Base-by-base conservation (phyloP, 148 eudicot species). In the Cornus kousa region DNA sequence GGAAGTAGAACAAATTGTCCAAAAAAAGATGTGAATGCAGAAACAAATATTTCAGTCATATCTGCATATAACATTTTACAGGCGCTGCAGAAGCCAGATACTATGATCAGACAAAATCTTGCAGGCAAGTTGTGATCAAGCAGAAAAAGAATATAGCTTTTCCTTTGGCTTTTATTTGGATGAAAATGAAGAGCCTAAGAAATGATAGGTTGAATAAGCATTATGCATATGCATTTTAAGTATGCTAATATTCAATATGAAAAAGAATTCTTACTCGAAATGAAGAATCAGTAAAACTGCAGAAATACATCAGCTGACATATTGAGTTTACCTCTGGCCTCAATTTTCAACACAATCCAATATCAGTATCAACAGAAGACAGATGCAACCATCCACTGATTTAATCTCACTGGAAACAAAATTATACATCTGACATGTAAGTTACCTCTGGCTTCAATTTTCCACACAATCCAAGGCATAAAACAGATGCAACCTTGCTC, bases 261-360 rank as follows among this genome's bases (percentile, higher is more conserved):
- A 74, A 50, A 78, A 72, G 77, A 79, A 39, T 50, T 79, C 82
- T 83, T 83, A 79, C 85, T 64, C 72, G 65, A 28, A 67, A 43
- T 9, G 79, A 79, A 83, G 79, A 83, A 79, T 75, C 82, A 33
- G 37, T 77, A 64, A 66, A 74, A 68, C 43, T 55, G 71, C 74
- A 83, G 76, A 82, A 68, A 57, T 77, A 76, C 66, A 78, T 17
- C 72, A 75, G 66, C 75, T 35, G 74, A 67, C 31, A 67, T 12
- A 5, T 8, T 60, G 64, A 69, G n/a, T 53, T 43, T 17, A n/a
- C 55, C 39, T 65, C 60, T 16, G 79, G 74, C 78, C 78, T 82
- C 75, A 74, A 46, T 66, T 72, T 39, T 37, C 28, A 43, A 48
- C 22, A 55, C 66, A 71, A 24, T 43, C 71, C 70, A 39, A 67